Evolutionary conservation across 805 yeast species (phyloP), one percentile per base, ranked within the genome.

Genomic region (Jamesozyma hellenica): DNA sequence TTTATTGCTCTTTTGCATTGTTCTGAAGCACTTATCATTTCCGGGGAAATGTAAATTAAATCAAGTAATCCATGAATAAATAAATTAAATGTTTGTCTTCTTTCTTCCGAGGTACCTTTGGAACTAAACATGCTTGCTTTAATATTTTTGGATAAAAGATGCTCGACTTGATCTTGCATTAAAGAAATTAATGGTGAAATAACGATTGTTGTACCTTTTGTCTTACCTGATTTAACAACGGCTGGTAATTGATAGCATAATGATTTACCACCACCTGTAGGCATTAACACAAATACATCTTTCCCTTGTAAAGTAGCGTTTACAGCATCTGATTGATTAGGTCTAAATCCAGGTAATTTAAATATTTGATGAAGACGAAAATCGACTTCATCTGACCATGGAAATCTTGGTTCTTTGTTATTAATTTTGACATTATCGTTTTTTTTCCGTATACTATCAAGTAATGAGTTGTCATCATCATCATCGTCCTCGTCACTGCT

Each of bases 261-360:
- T 0, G 97, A 90, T 57, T 92, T 92, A 36, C 99, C 99, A 37
- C 98, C 98, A 30, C 99, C 99, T 0, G 99, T 92, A 0, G 99
- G 99, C 95, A 92, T 90, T 50, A 92, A 67, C 2, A 92, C 96
- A 65, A 92, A 86, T 0, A 84, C 95, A 56, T 92, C 98, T 35
- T 73, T 71, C 1, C 96, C 95, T 7, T 71, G 59, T 30, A 79
- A 53, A 27, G 85, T 80, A 1, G 94, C 81, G 51, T 80, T 77
- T 6, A 92, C 73, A 0, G 97, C 97, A 41, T 87, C 94, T 26
- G 79, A 61, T 55, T 92, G 99, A 57, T 90, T 84, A 2, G 79
- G 71, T 41, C 99, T 70, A 59, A 92, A 92, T 1, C 72, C 69
- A 3, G 65, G 56, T 28, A 92, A 60, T 25, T 78, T 73, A 61